phyloP scores from a whole-genome alignment of 257 asterid species.

The Petrea volubilis region DNA sequence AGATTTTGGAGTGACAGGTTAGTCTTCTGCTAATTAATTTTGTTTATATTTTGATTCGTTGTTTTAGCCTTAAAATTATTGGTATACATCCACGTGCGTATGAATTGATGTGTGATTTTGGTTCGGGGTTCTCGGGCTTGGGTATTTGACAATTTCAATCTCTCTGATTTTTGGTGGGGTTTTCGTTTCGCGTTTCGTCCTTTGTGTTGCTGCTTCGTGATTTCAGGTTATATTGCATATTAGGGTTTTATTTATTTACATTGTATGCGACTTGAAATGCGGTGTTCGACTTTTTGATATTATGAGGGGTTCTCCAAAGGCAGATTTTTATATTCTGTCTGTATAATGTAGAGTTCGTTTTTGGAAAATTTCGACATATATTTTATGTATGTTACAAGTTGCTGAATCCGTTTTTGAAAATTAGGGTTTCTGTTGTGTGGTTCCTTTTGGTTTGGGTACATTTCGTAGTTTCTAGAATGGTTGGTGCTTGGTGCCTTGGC shows the following conservation, averaged over 20 bases:
- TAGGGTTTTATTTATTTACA: not conserved
- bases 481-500: not conserved
- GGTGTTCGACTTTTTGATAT: not conserved
- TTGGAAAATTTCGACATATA: too few relatives aligned
- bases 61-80: not conserved
- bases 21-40: not conserved
- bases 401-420: too few relatives aligned
- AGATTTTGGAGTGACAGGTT: constrained; percentile 20
- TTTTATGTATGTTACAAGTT: too few relatives aligned
- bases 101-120: not conserved
- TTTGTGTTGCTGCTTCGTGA: not conserved
- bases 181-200: not conserved
- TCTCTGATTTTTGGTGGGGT: not conserved
- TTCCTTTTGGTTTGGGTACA: not conserved
- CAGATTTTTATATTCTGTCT: not conserved
- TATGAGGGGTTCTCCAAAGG: not conserved
- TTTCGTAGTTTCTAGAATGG: not conserved
- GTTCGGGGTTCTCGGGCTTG: constrained; percentile 15
- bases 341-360: not conserved
- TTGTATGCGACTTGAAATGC: not conserved
- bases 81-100: not conserved
- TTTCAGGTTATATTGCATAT: not conserved
- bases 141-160: not conserved
- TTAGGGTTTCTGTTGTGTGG: not conserved
- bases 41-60: not conserved